A percentile compares a stretch with the other conserved stretches of the same genome.
Evolutionary conservation across 208 protist genomes (phyloP).

Genomic region (Leishmania amazonensis): DNA sequence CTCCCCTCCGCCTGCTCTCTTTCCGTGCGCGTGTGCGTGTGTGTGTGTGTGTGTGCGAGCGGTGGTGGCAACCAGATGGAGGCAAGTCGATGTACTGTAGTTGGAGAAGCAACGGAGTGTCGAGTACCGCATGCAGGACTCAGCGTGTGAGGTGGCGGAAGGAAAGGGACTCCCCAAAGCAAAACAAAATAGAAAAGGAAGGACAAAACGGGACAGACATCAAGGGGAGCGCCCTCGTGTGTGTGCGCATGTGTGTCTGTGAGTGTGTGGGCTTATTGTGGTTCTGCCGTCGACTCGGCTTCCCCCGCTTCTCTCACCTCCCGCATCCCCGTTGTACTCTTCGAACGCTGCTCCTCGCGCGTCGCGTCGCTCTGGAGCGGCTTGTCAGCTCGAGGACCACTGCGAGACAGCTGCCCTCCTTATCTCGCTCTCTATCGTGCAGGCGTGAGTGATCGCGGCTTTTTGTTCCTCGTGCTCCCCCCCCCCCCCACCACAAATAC

Average conservation of each 20-base stretch:
- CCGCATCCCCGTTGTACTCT: neutral
- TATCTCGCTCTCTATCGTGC: neutral
- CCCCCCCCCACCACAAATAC: neutral
- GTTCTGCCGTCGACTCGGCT: neutral
- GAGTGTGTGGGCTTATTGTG: too few relatives aligned
- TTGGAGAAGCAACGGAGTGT: too few relatives aligned
- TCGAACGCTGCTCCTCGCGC: neutral
- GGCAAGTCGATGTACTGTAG: too few relatives aligned
- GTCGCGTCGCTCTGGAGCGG: neutral
- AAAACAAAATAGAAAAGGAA: neutral
- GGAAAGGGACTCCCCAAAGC: too few relatives aligned
- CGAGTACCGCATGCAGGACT: too few relatives aligned
- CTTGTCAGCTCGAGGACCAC: neutral
- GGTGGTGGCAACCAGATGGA: neutral
- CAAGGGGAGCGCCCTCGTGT: neutral
- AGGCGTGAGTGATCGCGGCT: neutral
- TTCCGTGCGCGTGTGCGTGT: neutral
- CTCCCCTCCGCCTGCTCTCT: neutral
- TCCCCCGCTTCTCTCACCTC: neutral
- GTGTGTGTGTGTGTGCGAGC: neutral
- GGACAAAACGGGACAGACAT: too few relatives aligned
- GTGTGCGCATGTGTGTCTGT: neutral
- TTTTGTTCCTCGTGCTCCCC: neutral
- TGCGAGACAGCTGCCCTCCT: neutral
- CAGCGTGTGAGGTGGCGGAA: too few relatives aligned